Evolutionary conservation across 352 stramenopile species (phyloP).

Genomic region (Globisporangium uncinulatum): DNA sequence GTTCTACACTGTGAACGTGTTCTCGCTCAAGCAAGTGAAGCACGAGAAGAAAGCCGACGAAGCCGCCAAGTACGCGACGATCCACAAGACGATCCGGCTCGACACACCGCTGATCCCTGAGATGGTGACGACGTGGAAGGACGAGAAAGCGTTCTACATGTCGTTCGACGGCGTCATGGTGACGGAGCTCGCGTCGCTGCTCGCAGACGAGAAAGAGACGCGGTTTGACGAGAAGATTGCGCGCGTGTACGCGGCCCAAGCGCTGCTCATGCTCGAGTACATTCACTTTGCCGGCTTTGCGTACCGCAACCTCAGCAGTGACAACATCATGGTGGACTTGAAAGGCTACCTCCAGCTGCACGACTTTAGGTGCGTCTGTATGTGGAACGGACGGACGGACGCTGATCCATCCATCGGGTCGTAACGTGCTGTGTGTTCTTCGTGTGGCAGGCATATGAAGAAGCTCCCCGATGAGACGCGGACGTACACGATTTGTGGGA

Average conservation of each 20-base stretch:
- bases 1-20: slow-evolving; percentile 76
- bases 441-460: slow-evolving; percentile 55
- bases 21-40: slow-evolving; percentile 65
- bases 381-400: background rate
- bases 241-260: slow-evolving; percentile 60
- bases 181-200: slow-evolving; percentile 51
- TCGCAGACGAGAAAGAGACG: slow-evolving; percentile 48
- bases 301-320: slow-evolving; percentile 81
- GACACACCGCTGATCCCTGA: slow-evolving; percentile 66
- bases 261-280: slow-evolving; percentile 79
- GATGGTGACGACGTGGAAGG: slow-evolving; percentile 74
- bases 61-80: slow-evolving; percentile 58
- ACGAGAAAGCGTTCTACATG: slow-evolving; percentile 75
- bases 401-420: background rate
- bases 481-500: slow-evolving; percentile 87
- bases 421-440: background rate
- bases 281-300: slow-evolving; percentile 74
- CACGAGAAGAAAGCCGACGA: slow-evolving; percentile 67
- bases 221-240: slow-evolving; percentile 55
- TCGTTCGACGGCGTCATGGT: slow-evolving; percentile 71
- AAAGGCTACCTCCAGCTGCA: slow-evolving; percentile 80
- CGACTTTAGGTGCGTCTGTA: slow-evolving; percentile 57
- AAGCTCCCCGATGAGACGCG: slow-evolving; percentile 68
- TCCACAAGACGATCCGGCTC: slow-evolving; percentile 60
- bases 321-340: slow-evolving; percentile 80